Conservation (phyloP, 164 flowering plant genomes). For the Nymphaea colorata region DNA sequence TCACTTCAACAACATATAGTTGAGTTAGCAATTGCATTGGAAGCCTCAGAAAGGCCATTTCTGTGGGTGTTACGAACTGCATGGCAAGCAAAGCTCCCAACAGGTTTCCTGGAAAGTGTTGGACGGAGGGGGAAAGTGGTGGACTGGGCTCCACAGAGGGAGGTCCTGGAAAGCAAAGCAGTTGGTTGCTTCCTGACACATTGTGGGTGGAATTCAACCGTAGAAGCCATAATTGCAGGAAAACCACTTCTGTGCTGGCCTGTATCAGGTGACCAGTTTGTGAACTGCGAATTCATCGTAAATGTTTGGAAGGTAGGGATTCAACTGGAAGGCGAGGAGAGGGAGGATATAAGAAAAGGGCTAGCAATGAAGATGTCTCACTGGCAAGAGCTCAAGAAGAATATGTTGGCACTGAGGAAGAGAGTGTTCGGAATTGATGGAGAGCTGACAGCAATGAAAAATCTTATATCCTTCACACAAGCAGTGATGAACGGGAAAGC, state of each 20-base stretch:
- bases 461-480: no score
- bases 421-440: no score
- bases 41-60: constrained; percentile 35
- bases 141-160: constrained; percentile 2
- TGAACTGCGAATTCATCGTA: background rate
- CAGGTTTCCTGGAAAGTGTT: constrained; percentile 28
- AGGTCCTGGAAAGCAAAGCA: background rate
- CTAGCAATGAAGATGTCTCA: no score
- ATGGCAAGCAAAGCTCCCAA: constrained; percentile 33
- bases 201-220: background rate
- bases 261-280: background rate
- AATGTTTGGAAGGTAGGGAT: background rate
- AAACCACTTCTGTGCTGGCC: background rate
- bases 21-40: constrained; percentile 42
- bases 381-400: no score
- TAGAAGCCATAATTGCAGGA: background rate
- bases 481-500: no score
- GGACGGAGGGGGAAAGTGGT: constrained; percentile 27
- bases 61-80: constrained; percentile 45
- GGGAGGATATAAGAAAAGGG: background rate
- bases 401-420: no score
- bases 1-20: constrained; percentile 32
- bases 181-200: background rate
- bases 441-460: no score
- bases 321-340: background rate